These are phyloP conservation scores for Boletus semigastroideus DNA, from an alignment of 1,284 basidiomycete species.

Conservation along the genomic window DNA sequence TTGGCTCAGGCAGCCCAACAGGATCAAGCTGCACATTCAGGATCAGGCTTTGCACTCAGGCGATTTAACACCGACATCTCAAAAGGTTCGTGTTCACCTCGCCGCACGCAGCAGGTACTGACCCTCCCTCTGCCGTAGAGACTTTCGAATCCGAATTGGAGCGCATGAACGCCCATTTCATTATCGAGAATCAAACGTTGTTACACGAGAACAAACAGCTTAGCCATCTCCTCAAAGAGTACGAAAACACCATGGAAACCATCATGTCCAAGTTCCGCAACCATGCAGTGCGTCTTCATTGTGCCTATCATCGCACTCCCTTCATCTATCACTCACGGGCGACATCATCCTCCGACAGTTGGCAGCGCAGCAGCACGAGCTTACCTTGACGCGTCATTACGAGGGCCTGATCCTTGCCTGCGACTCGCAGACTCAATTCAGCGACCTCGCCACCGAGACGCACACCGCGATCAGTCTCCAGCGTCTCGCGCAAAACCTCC, in stretches of 20 bases:
- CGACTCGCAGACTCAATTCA: constrained; percentile 61
- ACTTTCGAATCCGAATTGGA: constrained; percentile 92
- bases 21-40: constrained; percentile 78
- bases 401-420: constrained; percentile 79
- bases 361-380: constrained; percentile 90
- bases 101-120: constrained; percentile 1
- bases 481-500: constrained; percentile 70
- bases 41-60: constrained; percentile 80
- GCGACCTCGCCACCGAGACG: constrained; percentile 59
- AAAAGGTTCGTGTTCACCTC: constrained; percentile 54
- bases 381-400: constrained; percentile 89
- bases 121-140: constrained; percentile 52
- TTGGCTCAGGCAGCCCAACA: constrained; percentile 32
- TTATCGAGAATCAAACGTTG: constrained; percentile 92
- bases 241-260: constrained; percentile 92
- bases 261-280: constrained; percentile 96
- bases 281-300: constrained; percentile 70
- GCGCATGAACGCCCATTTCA: constrained; percentile 83
- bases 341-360: constrained; percentile 39
- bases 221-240: constrained; percentile 86
- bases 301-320: not conserved
- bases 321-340: constrained; percentile 5
- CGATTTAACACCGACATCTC: constrained; percentile 94
- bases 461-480: constrained; percentile 58
- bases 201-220: constrained; percentile 95